Conservation (phyloP, 2,329 filamentous ascomycete species). For the Alternaria alternata region DNA sequence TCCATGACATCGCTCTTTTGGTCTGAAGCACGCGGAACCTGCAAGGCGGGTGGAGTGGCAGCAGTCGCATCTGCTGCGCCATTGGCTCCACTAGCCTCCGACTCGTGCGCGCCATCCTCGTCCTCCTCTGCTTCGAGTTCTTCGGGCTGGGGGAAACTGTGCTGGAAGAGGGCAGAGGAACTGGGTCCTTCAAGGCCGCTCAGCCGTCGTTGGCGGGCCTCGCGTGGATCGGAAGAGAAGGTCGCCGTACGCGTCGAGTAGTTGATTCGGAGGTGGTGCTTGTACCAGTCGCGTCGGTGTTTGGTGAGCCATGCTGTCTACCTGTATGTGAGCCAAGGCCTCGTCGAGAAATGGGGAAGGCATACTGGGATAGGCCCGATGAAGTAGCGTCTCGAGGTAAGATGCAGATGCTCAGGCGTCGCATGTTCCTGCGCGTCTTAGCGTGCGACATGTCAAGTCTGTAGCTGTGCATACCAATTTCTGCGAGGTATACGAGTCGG, state of each 20-base stretch:
- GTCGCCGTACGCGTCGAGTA: constrained; percentile 56
- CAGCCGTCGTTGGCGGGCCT: constrained; percentile 54
- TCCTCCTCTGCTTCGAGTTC: constrained; percentile 44
- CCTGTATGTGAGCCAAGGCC: constrained; percentile 21
- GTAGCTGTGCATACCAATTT: constrained; percentile 55
- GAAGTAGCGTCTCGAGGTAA: constrained; percentile 69
- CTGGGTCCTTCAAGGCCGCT: constrained; percentile 54
- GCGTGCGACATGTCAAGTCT: background rate
- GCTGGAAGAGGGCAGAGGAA: constrained; percentile 47
- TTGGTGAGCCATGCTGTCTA: constrained; percentile 68
- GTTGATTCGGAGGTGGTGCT: constrained; percentile 56
- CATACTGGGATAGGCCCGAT: constrained; percentile 68
- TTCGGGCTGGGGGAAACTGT: constrained; percentile 55
- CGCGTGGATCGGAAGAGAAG: constrained; percentile 60
- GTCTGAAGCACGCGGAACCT: constrained; percentile 39
- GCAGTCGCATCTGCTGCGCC: constrained; percentile 27
- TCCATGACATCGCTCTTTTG: constrained; percentile 31
- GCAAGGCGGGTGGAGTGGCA: constrained; percentile 38
- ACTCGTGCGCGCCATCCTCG: constrained; percentile 23
- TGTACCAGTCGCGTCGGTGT: constrained; percentile 71
- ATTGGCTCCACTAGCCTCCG: constrained; percentile 21
- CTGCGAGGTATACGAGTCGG: constrained; percentile 63
- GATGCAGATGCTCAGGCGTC: constrained; percentile 67
- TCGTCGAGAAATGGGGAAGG: constrained; percentile 7
- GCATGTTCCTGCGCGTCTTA: constrained; percentile 62